phyloP scores from a whole-genome alignment of 768 basidiomycete genomes.

The Rhizopogon rudus region DNA sequence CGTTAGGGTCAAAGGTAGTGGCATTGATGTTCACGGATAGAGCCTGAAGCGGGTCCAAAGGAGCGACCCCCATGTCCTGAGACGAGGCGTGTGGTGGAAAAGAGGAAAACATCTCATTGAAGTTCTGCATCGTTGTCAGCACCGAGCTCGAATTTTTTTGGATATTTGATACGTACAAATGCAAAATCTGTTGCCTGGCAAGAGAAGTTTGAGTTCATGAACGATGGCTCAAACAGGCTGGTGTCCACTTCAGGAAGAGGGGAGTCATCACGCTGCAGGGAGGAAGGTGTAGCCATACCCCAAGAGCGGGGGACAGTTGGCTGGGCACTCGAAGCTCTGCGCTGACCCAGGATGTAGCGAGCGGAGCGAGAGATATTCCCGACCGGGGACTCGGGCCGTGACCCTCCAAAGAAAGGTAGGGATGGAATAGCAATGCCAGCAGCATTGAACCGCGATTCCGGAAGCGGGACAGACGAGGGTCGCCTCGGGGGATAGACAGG shows the following conservation, averaged over 20 bases:
- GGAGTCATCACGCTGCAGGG: conserved; percentile 39
- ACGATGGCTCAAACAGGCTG: conserved; percentile 42
- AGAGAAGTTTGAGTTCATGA: conserved; percentile 26
- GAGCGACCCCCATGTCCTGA: conserved; percentile 12
- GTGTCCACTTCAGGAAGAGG: conserved; percentile 47
- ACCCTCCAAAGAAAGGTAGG: conserved; percentile 31
- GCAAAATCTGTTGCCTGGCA: conserved; percentile 13
- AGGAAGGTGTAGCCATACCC: conserved; percentile 13
- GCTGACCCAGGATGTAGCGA: conserved; percentile 37
- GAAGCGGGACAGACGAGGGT: conserved; percentile 60
- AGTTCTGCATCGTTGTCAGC: conserved; percentile 10
- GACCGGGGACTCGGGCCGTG: conserved; percentile 42
- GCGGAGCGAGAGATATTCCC: conserved; percentile 39
- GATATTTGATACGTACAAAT: conserved; percentile 10
- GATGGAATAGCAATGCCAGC: conserved; percentile 37
- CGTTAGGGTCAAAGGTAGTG: conserved; percentile 7
- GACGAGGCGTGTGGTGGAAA: conserved; percentile 17
- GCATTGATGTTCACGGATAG: conserved; percentile 3
- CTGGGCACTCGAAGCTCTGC: conserved; percentile 46
- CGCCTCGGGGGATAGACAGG: conserved; percentile 41
- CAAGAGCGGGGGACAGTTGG: conserved; percentile 29
- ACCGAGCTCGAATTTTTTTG: too few species aligned
- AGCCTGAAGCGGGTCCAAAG: conserved; percentile 22
- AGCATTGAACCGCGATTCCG: conserved; percentile 32
- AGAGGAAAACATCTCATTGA: conserved; percentile 20